Evolutionary conservation across 2,329 filamentous ascomycete genomes (phyloP).

Genomic region (Colletotrichum sp.): DNA sequence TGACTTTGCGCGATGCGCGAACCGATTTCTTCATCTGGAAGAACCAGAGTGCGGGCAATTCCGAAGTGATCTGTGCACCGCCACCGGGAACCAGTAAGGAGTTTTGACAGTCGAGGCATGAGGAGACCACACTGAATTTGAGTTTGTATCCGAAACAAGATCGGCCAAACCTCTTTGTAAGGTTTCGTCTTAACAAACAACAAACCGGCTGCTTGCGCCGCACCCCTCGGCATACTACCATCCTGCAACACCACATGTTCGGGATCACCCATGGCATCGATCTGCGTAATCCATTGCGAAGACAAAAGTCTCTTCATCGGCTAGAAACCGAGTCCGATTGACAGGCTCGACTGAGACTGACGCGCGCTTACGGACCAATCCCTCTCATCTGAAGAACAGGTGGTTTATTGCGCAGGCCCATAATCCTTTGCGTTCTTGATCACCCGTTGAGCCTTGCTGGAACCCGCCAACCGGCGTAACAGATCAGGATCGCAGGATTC

Average conservation of each 20-base stretch:
- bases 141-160: neutral
- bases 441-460: neutral
- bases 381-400: neutral
- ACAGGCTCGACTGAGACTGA: neutral
- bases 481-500: too few species aligned
- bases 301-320: neutral
- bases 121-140: neutral
- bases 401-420: neutral
- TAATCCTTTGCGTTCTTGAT: neutral
- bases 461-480: neutral
- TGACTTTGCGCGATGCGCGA: neutral
- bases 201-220: neutral
- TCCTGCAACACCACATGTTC: neutral
- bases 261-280: neutral
- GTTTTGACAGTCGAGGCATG: neutral
- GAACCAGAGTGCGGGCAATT: neutral
- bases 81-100: neutral
- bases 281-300: slow-evolving; percentile 5
- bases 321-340: neutral
- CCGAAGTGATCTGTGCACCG: neutral
- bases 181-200: neutral
- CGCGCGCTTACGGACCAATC: neutral
- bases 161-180: neutral
- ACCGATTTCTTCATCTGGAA: neutral
- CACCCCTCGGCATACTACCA: neutral